phyloP scores from a whole-genome alignment of 1,284 basidiomycete species.

The Ustilago crameri region DNA sequence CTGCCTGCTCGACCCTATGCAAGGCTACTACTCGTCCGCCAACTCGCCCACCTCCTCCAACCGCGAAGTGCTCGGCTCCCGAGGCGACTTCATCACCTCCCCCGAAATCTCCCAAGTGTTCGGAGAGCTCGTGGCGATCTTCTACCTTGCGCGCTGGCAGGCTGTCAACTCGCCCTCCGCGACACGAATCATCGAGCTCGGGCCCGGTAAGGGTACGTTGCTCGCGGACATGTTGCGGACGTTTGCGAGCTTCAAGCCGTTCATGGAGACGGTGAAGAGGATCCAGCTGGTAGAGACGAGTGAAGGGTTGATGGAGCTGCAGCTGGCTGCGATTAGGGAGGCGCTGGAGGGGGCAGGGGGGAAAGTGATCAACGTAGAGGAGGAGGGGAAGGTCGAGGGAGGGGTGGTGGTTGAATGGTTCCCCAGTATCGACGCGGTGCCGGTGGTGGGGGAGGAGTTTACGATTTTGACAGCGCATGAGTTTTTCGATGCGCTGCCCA shows the following conservation, averaged over 20 bases:
- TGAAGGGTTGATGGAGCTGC: slow-evolving; percentile 55
- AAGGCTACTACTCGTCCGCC: slow-evolving; percentile 63
- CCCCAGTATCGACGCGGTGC: slow-evolving; percentile 78
- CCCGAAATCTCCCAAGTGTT: slow-evolving; percentile 97
- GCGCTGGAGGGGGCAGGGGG: slow-evolving; percentile 46
- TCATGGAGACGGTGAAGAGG: slow-evolving; percentile 47
- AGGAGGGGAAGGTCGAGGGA: slow-evolving; percentile 17
- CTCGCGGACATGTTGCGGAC: slow-evolving; percentile 86
- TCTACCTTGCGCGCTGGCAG: slow-evolving; percentile 85
- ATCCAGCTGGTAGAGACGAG: slow-evolving; percentile 67
- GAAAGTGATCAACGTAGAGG: slow-evolving; percentile 43
- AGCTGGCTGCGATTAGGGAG: slow-evolving; percentile 42
- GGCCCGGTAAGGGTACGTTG: slow-evolving; percentile 91
- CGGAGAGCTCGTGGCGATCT: slow-evolving; percentile 78
- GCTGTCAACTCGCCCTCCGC: slow-evolving; percentile 72
- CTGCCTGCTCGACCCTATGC: slow-evolving; percentile 63
- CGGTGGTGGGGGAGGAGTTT: slow-evolving; percentile 72
- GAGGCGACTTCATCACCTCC: slow-evolving; percentile 94
- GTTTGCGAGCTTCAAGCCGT: slow-evolving; percentile 56
- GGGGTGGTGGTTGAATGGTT: slow-evolving; percentile 76
- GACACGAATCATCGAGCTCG: slow-evolving; percentile 87
- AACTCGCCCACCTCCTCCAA: slow-evolving; percentile 26
- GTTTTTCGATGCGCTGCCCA: slow-evolving; percentile 96
- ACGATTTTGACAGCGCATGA: slow-evolving; percentile 94
- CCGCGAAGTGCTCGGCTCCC: slow-evolving; percentile 80